Evolutionary conservation across 371 early-diverging fungal genomes (phyloP).

Genomic region (Hamiltosporidium magnivora): DNA sequence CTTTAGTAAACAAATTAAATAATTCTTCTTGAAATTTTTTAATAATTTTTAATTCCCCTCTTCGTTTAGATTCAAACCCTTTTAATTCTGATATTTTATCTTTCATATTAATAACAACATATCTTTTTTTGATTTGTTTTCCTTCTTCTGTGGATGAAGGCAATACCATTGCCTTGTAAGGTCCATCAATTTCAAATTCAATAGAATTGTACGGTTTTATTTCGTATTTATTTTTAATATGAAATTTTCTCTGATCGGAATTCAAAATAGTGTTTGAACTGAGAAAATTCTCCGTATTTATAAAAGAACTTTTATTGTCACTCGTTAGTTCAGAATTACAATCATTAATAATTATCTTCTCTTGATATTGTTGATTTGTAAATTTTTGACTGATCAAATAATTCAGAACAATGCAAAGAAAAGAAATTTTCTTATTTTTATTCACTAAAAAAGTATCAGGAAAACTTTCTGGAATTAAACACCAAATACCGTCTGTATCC

Average conservation of each 20-base stretch:
- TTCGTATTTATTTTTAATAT: constrained; percentile 59
- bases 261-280: too few species aligned
- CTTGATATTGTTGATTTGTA: constrained; percentile 91
- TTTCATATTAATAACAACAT: constrained; percentile 88
- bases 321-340: background rate
- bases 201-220: constrained; percentile 78
- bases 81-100: constrained; percentile 89
- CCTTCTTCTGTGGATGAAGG: constrained; percentile 89
- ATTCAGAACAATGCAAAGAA: constrained; percentile 90
- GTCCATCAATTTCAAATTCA: constrained; percentile 97
- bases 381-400: constrained; percentile 83
- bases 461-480: constrained; percentile 77
- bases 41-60: constrained; percentile 92
- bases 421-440: constrained; percentile 68
- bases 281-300: constrained; percentile 54
- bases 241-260: background rate
- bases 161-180: constrained; percentile 94
- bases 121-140: constrained; percentile 87
- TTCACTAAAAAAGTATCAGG: constrained; percentile 70
- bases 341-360: background rate
- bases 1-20: constrained; percentile 76
- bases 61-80: constrained; percentile 92
- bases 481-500: constrained; percentile 99
- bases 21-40: constrained; percentile 89
- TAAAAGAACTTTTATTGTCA: constrained; percentile 49